Evolutionary conservation across 305 asterid species (phyloP), one percentile per base, ranked within the genome.

Genomic region (Fraxinus greggii): DNA sequence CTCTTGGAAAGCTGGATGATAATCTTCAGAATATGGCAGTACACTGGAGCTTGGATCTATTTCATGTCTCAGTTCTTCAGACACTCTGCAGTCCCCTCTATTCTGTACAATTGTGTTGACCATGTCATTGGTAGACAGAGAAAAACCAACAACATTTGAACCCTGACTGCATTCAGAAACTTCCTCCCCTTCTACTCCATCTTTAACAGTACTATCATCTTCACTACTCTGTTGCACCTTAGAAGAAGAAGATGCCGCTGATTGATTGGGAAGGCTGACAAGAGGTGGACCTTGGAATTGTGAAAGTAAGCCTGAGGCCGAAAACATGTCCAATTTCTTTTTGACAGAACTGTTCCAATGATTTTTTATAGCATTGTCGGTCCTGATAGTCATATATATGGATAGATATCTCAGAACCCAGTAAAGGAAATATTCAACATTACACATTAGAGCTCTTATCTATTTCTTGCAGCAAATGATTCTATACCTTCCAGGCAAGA

Each of bases 281-380:
- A 83, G 92, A 51, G 97, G 95, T 42, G 80, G 88, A 72, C 92
- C 92, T 87, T 94, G 95, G 87, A 86, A 92, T 84, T 90, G 97
- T 77, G 95, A 84, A 88, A 97, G 93, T 84, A 93, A 86, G 70
- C 98, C 99, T 73, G 99, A 93, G 51, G 98, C 92, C 90, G 91
- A 80, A 88, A 93, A 97, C 85, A 88, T 88, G 81, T 97, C 99
- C 88, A 97, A 75, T 88, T 95, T 97, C 94, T 97, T 97, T 89
- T 95, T 97, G 83, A 97, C 99, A 15, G 98, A 95, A 93, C 98
- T 93, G 90, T 95, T 93, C 99, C 99, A 95, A 77, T 97, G 99
- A 87, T 97, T 97, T 87, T 97, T 97, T 24, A 97, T 95, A 73
- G 99, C 86, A 90, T 97, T 97, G 88, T 90, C 93, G 78, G 93